phyloP scores from a whole-genome alignment of 345 rosid species.

The Aquilaria yunnanensis region DNA sequence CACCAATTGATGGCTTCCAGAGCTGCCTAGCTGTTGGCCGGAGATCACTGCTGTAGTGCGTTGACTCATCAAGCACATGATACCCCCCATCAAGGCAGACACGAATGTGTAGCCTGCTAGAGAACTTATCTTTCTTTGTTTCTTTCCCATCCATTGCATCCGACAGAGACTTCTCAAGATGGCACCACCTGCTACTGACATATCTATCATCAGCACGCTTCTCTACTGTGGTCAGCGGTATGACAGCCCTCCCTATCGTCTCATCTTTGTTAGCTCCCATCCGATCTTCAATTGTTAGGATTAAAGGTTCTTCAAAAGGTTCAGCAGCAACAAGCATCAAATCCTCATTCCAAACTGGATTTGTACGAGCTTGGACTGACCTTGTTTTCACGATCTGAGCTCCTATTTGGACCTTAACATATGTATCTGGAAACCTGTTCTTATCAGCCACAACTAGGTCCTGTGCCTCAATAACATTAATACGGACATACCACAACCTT shows the following conservation, averaged over 20 bases:
- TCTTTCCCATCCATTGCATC: constrained; percentile 39
- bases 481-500: constrained; percentile 86
- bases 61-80: constrained; percentile 90
- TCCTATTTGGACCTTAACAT: constrained; percentile 58
- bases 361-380: constrained; percentile 42
- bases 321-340: constrained; percentile 85
- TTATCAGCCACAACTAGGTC: constrained; percentile 60
- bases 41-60: constrained; percentile 92
- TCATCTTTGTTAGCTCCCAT: constrained; percentile 66
- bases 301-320: constrained; percentile 72
- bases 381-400: constrained; percentile 68
- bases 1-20: constrained; percentile 71
- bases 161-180: constrained; percentile 43
- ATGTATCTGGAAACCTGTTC: constrained; percentile 56
- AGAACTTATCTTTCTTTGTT: constrained; percentile 54
- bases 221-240: constrained; percentile 42
- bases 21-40: constrained; percentile 84
- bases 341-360: constrained; percentile 89
- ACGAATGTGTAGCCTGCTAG: constrained; percentile 51
- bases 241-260: constrained; percentile 41
- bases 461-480: constrained; percentile 77
- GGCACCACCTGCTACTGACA: constrained; percentile 50
- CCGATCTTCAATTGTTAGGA: constrained; percentile 64
- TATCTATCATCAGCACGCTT: constrained; percentile 51
- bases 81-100: constrained; percentile 93